A percentile compares a stretch with the other conserved stretches of the same genome.
phyloP scores from a whole-genome alignment of 495 filamentous ascomycete species.

The Penicillium coffeae region DNA sequence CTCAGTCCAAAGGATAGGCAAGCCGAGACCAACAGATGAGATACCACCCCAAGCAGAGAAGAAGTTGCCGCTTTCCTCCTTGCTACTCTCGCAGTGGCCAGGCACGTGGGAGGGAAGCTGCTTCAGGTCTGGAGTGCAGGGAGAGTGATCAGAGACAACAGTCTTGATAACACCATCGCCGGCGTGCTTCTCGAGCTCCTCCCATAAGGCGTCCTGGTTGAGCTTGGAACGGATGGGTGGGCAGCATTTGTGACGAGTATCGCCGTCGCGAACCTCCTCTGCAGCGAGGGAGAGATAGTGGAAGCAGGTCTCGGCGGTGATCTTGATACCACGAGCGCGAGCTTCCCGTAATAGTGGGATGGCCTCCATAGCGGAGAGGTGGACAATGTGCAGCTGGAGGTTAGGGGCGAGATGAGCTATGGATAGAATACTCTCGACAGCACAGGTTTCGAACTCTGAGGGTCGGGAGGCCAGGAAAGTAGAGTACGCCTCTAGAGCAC shows the following conservation, averaged over 20 bases:
- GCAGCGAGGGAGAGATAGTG: slow-evolving; percentile 93
- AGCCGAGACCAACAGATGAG: slow-evolving; percentile 85
- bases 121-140: slow-evolving; percentile 93
- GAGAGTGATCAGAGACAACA: slow-evolving; percentile 94
- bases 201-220: slow-evolving; percentile 90
- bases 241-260: slow-evolving; percentile 97
- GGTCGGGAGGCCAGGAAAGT: slow-evolving; percentile 93
- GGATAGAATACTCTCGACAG: slow-evolving; percentile 79
- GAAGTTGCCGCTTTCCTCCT: slow-evolving; percentile 65
- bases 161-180: slow-evolving; percentile 81
- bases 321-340: slow-evolving; percentile 72
- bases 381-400: slow-evolving; percentile 89
- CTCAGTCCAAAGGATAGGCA: slow-evolving; percentile 88
- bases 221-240: slow-evolving; percentile 81
- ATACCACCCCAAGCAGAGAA: slow-evolving; percentile 96
- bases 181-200: slow-evolving; percentile 60
- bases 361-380: slow-evolving; percentile 88
- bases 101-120: slow-evolving; percentile 68
- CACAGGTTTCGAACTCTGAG: slow-evolving; percentile 85
- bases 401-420: slow-evolving; percentile 76
- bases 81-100: slow-evolving; percentile 27
- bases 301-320: slow-evolving; percentile 97
- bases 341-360: slow-evolving; percentile 84
- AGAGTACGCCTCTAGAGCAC: slow-evolving; percentile 73
- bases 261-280: slow-evolving; percentile 80